A percentile compares a stretch with the other conserved stretches of the same genome.
These are phyloP conservation scores for Yamadazyma spencermartinsiae DNA, from an alignment of 1,139 yeast genomes.

Conservation along the genomic window DNA sequence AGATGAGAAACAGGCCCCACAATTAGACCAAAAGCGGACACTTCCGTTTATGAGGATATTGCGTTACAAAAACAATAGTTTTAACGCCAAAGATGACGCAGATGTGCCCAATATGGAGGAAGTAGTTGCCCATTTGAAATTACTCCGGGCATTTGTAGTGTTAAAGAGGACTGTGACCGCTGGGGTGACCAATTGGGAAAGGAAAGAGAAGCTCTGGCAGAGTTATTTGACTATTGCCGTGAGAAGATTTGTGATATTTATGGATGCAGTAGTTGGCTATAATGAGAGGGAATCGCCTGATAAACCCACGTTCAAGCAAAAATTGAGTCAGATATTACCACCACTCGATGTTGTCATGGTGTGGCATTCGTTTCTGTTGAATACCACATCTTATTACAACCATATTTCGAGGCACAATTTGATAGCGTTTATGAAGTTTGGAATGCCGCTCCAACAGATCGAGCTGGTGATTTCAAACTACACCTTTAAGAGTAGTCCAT, in stretches of 20 bases:
- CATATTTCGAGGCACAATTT: slow-evolving; percentile 26
- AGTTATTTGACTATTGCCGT: slow-evolving; percentile 30
- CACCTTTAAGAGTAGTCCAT: slow-evolving; percentile 9
- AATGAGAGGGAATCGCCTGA: neutral
- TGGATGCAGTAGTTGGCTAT: slow-evolving; percentile 19
- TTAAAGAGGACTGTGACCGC: slow-evolving; percentile 19
- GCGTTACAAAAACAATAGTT: neutral
- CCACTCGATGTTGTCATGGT: slow-evolving; percentile 37
- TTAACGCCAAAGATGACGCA: no score
- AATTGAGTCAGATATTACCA: slow-evolving; percentile 19
- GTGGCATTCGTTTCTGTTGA: slow-evolving; percentile 33
- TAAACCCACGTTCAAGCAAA: slow-evolving; percentile 4
- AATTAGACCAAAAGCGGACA: neutral
- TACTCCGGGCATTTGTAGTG: slow-evolving; percentile 28
- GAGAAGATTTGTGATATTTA: slow-evolving; percentile 29
- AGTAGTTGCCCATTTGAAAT: slow-evolving; percentile 32
- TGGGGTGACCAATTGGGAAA: slow-evolving; percentile 11
- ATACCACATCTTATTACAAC: slow-evolving; percentile 27
- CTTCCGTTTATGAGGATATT: slow-evolving; percentile 1
- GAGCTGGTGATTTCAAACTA: slow-evolving; percentile 7
- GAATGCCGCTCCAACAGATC: slow-evolving; percentile 22
- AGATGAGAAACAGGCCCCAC: no score
- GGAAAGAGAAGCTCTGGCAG: slow-evolving; percentile 27
- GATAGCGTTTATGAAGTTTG: slow-evolving; percentile 21
- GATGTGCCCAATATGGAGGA: slow-evolving; percentile 19